Base-by-base conservation (phyloP, 805 yeast species). In the Spathaspora sp. region DNA sequence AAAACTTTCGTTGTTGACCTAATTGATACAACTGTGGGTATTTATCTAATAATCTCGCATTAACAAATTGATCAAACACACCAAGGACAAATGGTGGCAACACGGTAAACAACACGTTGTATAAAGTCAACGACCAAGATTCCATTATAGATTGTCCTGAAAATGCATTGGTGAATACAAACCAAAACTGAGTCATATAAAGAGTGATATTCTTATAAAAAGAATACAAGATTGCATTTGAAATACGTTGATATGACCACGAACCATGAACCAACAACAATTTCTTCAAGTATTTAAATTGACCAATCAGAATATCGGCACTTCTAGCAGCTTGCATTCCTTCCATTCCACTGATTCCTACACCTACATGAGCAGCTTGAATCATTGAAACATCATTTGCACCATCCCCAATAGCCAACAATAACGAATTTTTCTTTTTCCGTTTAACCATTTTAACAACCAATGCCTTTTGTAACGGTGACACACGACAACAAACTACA, bases 311-410 rank as follows among this genome's bases (percentile, higher is more conserved):
- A 54, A 94, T 83, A 75, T 94, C 99, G 0, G 99, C 98, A 67
- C 96, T 86, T 67, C 99, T 81, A 0, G 99, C 97, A 10, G 99
- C 99, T 70, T 94, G 99, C 90, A 92, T 91, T 59, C 99, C 99
- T 72, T 94, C 99, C 93, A 91, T 87, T 57, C 99, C 99, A 69
- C 96, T 89, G 56, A 94, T 96, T 65, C 99, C 99, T 20, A 94
- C 97, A 56, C 99, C 99, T 49, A 94, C 97, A 68, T 94, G 98
- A 0, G 99, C 99, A 14, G 99, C 98, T 69, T 94, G 99, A 57
- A 94, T 94, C 99, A 94, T 94, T 38, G 96, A 87, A 42, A 94
- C 99, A 72, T 94, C 99, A 64, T 94, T 94, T 2, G 99, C 99
- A 63, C 99, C 99, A 70, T 94, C 99, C 44, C 99, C 99, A 63